Percentiles rank a stretch among this genome's conserved stretches.
phyloP scores from a whole-genome alignment of 2,329 filamentous ascomycete species.

The Aspergillus novofumigatus region DNA sequence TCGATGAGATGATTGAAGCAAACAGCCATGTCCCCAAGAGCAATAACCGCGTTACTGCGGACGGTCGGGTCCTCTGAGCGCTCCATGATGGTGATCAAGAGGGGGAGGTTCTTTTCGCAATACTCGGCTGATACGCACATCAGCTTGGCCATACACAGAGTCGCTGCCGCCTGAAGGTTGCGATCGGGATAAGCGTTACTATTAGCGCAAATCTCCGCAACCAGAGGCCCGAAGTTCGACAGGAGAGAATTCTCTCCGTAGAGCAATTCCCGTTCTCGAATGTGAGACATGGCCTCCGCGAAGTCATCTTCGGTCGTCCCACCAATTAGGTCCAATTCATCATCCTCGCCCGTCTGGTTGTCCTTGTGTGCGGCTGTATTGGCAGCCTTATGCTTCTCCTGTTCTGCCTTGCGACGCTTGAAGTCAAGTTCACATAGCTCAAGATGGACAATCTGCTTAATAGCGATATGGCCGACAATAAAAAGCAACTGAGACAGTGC shows the following conservation, averaged over 20 bases:
- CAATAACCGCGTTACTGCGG: conserved; percentile 92
- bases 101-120: conserved; percentile 85
- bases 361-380: conserved; percentile 44
- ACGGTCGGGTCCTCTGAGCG: conserved; percentile 88
- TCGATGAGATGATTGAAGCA: conserved; percentile 99
- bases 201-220: conserved; percentile 89
- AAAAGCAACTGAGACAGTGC: conserved; percentile 88
- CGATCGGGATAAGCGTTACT: conserved; percentile 89
- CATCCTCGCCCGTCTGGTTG: conserved; percentile 62
- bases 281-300: conserved; percentile 78
- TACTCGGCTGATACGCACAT: conserved; percentile 99
- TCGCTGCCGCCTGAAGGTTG: conserved; percentile 87
- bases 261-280: conserved; percentile 77
- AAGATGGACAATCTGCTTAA: conserved; percentile 98
- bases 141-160: conserved; percentile 90
- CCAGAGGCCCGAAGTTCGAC: conserved; percentile 85
- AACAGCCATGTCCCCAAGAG: conserved; percentile 96
- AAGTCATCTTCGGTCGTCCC: conserved; percentile 95
- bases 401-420: conserved; percentile 75
- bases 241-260: conserved; percentile 80
- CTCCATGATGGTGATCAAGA: conserved; percentile 97
- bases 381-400: conserved; percentile 46
- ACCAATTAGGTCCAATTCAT: conserved; percentile 93
- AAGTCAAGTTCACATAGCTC: conserved; percentile 98
- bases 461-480: conserved; percentile 91